Conservation (phyloP, 148 eudicot genomes). For the Dianthus caryophyllus region DNA sequence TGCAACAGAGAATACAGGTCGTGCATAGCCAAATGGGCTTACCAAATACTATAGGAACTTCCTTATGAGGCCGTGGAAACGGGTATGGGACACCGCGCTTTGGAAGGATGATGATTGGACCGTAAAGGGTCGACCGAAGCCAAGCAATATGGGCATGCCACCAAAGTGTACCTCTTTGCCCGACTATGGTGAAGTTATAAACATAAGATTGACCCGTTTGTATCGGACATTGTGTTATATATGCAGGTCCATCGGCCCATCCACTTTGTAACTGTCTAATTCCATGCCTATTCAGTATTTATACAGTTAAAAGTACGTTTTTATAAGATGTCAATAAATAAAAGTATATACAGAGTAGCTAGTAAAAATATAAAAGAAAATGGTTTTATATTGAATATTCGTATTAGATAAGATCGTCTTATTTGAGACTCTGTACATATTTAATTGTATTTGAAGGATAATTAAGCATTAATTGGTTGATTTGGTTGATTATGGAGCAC, state of each 20-base stretch:
- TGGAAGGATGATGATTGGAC: conserved; percentile 48
- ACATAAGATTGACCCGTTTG: conserved; percentile 50
- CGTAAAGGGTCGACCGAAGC: conserved; percentile 56
- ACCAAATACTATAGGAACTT: conserved; percentile 46
- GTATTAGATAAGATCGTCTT: no score
- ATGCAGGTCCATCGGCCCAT: conserved; percentile 66
- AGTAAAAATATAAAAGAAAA: no score
- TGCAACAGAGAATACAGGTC: no score
- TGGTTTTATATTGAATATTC: no score
- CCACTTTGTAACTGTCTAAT: conserved; percentile 48
- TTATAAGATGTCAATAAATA: no score
- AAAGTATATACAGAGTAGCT: no score
- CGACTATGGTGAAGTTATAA: conserved; percentile 46
- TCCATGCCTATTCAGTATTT: conserved; percentile 59
- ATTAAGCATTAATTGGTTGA: neutral
- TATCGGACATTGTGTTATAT: conserved; percentile 53
- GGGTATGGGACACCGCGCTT: conserved; percentile 41
- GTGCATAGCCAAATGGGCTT: neutral
- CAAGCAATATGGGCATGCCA: conserved; percentile 61
- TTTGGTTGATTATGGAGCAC: neutral
- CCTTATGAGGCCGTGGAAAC: conserved; percentile 42
- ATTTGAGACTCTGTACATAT: no score
- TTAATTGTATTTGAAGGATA: neutral
- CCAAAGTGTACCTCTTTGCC: conserved; percentile 54
- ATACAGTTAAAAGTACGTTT: no score